These are phyloP conservation scores for Ophiostoma ulmi DNA, from an alignment of 2,329 filamentous ascomycete genomes.

Conservation along the genomic window DNA sequence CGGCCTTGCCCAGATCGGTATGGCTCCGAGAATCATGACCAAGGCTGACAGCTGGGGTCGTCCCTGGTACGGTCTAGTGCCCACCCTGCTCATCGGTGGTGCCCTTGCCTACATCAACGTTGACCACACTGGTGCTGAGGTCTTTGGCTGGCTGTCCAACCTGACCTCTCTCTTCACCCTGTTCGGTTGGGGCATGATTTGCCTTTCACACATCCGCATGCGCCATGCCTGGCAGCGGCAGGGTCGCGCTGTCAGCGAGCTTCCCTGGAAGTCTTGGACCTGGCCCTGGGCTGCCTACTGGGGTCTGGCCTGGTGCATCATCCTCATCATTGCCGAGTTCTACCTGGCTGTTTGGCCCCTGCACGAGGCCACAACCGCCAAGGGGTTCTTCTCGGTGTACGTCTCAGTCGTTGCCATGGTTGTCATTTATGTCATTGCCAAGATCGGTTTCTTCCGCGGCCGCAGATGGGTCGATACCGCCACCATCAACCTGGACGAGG, in stretches of 20 bases:
- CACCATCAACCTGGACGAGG: constrained; percentile 10
- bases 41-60: constrained; percentile 19
- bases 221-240: constrained; percentile 8
- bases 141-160: constrained; percentile 23
- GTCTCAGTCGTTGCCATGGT: constrained; percentile 23
- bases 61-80: constrained; percentile 23
- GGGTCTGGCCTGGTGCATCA: constrained; percentile 19
- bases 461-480: constrained; percentile 15
- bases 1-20: constrained; percentile 23
- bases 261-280: constrained; percentile 16
- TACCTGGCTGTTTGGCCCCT: constrained; percentile 16
- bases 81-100: constrained; percentile 19
- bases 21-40: constrained; percentile 15
- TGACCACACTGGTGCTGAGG: constrained; percentile 23
- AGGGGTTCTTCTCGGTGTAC: constrained; percentile 16
- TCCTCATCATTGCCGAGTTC: constrained; percentile 17
- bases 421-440: constrained; percentile 12
- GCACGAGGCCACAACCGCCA: neutral
- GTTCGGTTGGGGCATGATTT: constrained; percentile 24
- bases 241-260: constrained; percentile 5
- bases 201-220: constrained; percentile 17
- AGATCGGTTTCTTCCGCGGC: constrained; percentile 13
- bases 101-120: constrained; percentile 21
- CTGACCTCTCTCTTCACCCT: constrained; percentile 18
- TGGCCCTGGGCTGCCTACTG: constrained; percentile 24